Conservation (phyloP, 164 flowering plant genomes). For the Stephania japonica region DNA sequence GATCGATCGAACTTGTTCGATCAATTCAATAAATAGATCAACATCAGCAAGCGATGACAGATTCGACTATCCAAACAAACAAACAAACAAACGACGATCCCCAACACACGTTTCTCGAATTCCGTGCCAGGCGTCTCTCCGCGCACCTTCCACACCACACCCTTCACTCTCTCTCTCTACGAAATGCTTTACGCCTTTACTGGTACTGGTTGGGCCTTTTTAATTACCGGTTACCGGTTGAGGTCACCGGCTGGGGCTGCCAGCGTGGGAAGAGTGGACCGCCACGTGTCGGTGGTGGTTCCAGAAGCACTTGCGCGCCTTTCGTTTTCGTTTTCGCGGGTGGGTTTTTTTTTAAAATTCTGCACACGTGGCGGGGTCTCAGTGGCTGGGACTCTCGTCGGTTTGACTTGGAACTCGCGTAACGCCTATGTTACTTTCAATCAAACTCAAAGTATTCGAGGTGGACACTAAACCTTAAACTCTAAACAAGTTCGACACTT, state of each 20-base stretch:
- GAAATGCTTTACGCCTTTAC: not conserved
- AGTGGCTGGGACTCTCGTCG: not conserved
- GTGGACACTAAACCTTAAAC: too few species aligned
- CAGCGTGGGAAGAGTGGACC: not conserved
- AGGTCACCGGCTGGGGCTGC: not conserved
- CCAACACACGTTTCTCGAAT: constrained; percentile 14
- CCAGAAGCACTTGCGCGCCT: constrained; percentile 3
- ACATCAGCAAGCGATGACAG: too few species aligned
- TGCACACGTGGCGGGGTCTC: not conserved
- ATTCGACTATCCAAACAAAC: too few species aligned
- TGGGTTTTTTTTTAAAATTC: not conserved
- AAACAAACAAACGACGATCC: not conserved
- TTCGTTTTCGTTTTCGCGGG: constrained; percentile 1
- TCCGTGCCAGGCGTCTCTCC: constrained; percentile 9
- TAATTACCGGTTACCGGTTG: too few species aligned
- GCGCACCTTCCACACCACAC: not conserved
- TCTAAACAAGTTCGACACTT: too few species aligned
- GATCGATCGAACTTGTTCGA: too few species aligned
- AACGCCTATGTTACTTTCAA: too few species aligned
- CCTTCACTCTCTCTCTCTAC: not conserved
- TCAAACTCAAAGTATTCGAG: too few species aligned
- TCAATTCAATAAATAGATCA: too few species aligned
- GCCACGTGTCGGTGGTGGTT: constrained; percentile 11
- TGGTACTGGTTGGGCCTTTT: not conserved
- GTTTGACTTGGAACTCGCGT: constrained; percentile 8